A percentile compares a stretch with the other conserved stretches of the same genome.
Conservation (phyloP, 129 eudicot genomes). For the Arctium minus region DNA sequence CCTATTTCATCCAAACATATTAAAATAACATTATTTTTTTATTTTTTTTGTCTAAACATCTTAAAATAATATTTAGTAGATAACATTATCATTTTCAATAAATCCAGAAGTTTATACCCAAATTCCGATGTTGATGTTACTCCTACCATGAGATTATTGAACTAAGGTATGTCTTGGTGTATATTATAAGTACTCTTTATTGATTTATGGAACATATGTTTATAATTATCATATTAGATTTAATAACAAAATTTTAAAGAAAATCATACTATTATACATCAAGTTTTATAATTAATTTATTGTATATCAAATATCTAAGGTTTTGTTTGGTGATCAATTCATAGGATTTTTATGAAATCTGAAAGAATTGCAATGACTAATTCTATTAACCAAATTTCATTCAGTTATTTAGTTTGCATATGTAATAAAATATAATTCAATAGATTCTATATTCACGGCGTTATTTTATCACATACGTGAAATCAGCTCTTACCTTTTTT, state of each 20-base stretch:
- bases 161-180: neutral
- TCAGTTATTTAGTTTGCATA: neutral
- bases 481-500: too few species aligned
- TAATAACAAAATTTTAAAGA: neutral
- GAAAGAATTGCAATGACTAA: neutral
- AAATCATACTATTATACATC: neutral
- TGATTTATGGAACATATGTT: neutral
- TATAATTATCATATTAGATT: neutral
- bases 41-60: neutral
- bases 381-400: too few species aligned
- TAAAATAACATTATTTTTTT: neutral
- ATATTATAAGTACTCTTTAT: neutral
- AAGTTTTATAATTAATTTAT: too few species aligned
- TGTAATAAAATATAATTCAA: neutral
- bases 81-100: neutral
- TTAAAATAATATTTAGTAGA: neutral
- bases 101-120: neutral
- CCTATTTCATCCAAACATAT: neutral
- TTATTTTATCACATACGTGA: too few species aligned
- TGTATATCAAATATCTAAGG: neutral
- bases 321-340: too few species aligned
- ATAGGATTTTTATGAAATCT: neutral
- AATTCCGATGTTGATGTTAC: conserved; percentile 12
- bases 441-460: too few species aligned
- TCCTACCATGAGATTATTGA: neutral